phyloP scores from a whole-genome alignment of 306 rosid species.

The Datisca glomerata region DNA sequence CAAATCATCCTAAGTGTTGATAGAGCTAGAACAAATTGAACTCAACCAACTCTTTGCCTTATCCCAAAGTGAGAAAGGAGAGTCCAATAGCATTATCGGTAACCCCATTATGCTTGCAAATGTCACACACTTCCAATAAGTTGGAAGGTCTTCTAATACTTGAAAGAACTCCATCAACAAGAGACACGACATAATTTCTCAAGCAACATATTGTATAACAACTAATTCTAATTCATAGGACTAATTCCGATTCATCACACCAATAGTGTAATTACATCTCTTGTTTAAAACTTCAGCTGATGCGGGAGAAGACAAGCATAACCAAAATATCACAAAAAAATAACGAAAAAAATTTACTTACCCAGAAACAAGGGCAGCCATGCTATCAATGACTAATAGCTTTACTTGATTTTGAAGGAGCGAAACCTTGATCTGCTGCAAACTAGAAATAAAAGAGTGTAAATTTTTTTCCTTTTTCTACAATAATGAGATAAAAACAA shows the following conservation, averaged over 20 bases:
- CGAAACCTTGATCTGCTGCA: slow-evolving; percentile 68
- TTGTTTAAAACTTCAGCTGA: slow-evolving; percentile 1
- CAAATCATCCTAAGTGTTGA: not conserved
- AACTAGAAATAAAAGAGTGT: slow-evolving; percentile 32
- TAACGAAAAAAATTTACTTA: slow-evolving; percentile 23
- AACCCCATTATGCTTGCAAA: too few relatives aligned
- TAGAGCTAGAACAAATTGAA: not conserved
- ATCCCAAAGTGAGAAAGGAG: not conserved
- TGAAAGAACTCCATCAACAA: too few relatives aligned
- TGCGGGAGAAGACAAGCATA: not conserved
- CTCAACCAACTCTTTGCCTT: not conserved
- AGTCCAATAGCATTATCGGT: too few relatives aligned
- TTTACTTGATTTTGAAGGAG: slow-evolving; percentile 71
- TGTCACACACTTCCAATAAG: too few relatives aligned
- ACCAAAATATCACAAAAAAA: not conserved
- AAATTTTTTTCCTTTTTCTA: too few relatives aligned
- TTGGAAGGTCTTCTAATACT: too few relatives aligned
- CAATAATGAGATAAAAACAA: too few relatives aligned
- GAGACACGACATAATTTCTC: too few relatives aligned
- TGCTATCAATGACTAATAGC: slow-evolving; percentile 79
- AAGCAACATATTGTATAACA: too few relatives aligned
- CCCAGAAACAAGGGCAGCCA: slow-evolving; percentile 84
- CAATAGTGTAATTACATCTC: not conserved
- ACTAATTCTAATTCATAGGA: too few relatives aligned
- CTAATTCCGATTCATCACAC: not conserved